Percentiles rank a stretch among this genome's conserved stretches.
Evolutionary conservation across 2,329 filamentous ascomycete genomes (phyloP).

Genomic region (Penicillium crustosum): DNA sequence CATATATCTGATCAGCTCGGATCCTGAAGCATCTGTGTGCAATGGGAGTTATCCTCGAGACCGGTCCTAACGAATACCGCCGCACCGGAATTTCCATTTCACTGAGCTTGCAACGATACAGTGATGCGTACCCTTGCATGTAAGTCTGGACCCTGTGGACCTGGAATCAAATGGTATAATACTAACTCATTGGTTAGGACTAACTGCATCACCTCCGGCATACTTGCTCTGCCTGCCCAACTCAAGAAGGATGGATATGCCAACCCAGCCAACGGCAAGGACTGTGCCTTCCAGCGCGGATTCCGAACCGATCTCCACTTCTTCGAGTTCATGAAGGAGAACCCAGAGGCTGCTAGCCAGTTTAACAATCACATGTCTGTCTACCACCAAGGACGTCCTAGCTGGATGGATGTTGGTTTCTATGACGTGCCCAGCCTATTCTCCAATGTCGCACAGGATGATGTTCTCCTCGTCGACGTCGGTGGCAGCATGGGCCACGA

Average conservation of each 20-base stretch:
- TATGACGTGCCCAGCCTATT: conserved; percentile 28
- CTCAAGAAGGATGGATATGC: conserved; percentile 29
- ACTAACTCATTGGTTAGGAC: conserved; percentile 18
- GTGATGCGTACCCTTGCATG: conserved; percentile 28
- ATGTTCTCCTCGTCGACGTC: conserved; percentile 44
- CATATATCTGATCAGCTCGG: conserved; percentile 19
- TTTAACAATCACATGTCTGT: conserved; percentile 33
- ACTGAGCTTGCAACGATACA: conserved; percentile 21
- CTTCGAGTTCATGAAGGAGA: conserved; percentile 28
- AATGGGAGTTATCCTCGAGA: conserved; percentile 37
- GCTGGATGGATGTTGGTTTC: conserved; percentile 36
- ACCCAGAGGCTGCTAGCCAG: conserved; percentile 21
- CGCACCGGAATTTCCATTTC: conserved; percentile 34
- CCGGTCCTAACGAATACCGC: conserved; percentile 34
- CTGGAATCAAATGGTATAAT: not conserved
- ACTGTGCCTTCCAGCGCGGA: conserved; percentile 30
- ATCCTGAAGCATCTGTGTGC: conserved; percentile 38
- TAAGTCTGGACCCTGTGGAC: conserved; percentile 4
- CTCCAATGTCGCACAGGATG: conserved; percentile 3
- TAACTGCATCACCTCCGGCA: conserved; percentile 27
- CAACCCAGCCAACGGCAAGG: conserved; percentile 27
- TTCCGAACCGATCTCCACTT: conserved; percentile 29
- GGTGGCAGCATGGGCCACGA: conserved; percentile 47
- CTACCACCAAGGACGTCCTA: conserved; percentile 29
- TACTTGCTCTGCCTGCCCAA: conserved; percentile 27